Evolutionary conservation across 768 basidiomycete species (phyloP), one percentile per base, ranked within the genome.

Genomic region (Boletus subparvulus): DNA sequence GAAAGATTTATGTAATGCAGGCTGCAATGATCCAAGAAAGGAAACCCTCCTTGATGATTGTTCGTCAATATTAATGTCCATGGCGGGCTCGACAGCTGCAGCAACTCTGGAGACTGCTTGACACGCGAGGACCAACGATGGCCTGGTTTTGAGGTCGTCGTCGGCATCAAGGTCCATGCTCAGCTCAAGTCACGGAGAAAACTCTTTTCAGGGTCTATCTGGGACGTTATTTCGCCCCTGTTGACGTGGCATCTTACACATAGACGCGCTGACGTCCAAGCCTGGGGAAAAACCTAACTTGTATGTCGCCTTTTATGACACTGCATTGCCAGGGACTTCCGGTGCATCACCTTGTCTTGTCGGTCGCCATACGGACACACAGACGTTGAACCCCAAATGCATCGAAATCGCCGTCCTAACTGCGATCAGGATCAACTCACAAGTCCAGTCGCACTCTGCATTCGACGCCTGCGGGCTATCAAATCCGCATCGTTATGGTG

Each of bases 141-240:
- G 90, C 88, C 87, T 16, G 93, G 87, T 21, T 98, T 92, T 92
- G 81, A 88, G 61, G 87, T 97, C 19, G 78, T 96, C 40, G 85
- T 98, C 32, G 97, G 97, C 16, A 87, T 99, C 46, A 97, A 99
- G 67, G 91, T 96, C 6, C 97, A 98, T 68, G 92, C 94, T 0
- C 96, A 98, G 69, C 83, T 99, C 67, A 91, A 89, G 71, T 87
- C 93, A 3, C 83, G 86, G 54, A 75, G 78, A 54, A 99, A 99
- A 72, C 80, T 99, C 26, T 98, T 99, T 73, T 98, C 94, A 37
- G 65, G 84, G n/a, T n/a, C n/a, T 32, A 32, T 17, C 9, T 13
- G 24, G 4, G 6, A 26, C 5, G 19, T 14, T 16, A 4, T 10
- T 12, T n/a, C 3, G 26, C 14, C 24, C 26, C 24, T 12, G 11